Percentiles rank a stretch among this genome's conserved stretches.
Conservation (phyloP, 768 basidiomycete species). For the Amanita jacksonii region DNA sequence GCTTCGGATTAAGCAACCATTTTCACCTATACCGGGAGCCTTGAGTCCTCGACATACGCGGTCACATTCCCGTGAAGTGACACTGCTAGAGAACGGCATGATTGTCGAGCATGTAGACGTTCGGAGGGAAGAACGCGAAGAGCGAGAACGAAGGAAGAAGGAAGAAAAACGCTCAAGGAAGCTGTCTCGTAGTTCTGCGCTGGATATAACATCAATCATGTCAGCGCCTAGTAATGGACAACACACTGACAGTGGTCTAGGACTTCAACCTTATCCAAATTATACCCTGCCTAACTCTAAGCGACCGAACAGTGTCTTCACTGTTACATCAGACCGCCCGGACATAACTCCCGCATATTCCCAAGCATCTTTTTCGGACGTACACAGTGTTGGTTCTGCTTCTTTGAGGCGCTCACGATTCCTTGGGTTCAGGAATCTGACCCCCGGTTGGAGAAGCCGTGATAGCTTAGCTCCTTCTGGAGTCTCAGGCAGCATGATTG, state of each 20-base stretch:
- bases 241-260: slow-evolving; percentile 48
- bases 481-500: slow-evolving; percentile 80
- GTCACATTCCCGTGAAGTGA: slow-evolving; percentile 60
- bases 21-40: slow-evolving; percentile 28
- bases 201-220: slow-evolving; percentile 67
- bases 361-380: slow-evolving; percentile 73
- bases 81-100: slow-evolving; percentile 80
- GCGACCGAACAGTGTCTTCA: slow-evolving; percentile 53
- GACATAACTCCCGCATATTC: slow-evolving; percentile 62
- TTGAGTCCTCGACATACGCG: slow-evolving; percentile 32
- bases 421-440: slow-evolving; percentile 68
- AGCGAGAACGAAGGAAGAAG: slow-evolving; percentile 55
- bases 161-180: slow-evolving; percentile 71
- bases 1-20: slow-evolving; percentile 62
- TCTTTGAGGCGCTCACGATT: slow-evolving; percentile 67
- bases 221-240: slow-evolving; percentile 51
- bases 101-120: slow-evolving; percentile 85
- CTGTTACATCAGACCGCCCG: slow-evolving; percentile 48
- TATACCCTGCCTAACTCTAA: slow-evolving; percentile 44
- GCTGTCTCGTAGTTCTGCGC: slow-evolving; percentile 57
- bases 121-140: slow-evolving; percentile 68
- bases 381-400: slow-evolving; percentile 59
- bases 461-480: slow-evolving; percentile 78
- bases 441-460: slow-evolving; percentile 66
- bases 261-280: slow-evolving; percentile 47